Conservation (phyloP, 306 rosid genomes). For the Comarum palustre region DNA sequence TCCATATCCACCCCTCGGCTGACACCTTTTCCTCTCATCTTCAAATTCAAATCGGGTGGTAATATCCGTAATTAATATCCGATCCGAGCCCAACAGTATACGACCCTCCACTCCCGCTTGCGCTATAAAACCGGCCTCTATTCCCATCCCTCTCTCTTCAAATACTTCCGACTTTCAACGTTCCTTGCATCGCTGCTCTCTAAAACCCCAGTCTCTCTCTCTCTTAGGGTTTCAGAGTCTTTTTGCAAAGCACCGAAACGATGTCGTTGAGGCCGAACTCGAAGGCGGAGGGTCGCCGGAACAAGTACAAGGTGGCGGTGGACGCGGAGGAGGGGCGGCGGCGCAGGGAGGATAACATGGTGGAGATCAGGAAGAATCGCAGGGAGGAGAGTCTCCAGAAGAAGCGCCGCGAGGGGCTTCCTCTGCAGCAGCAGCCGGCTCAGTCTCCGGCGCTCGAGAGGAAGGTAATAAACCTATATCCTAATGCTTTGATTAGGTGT, state of each 20-base stretch:
- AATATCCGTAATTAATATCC: conserved; percentile 31
- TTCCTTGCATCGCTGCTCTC: neutral
- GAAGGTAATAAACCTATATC: conserved; percentile 35
- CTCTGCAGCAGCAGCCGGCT: conserved; percentile 47
- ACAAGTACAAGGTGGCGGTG: conserved; percentile 94
- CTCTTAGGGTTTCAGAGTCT: conserved; percentile 21
- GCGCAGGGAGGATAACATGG: conserved; percentile 92
- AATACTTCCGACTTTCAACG: conserved; percentile 2
- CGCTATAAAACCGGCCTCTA: conserved; percentile 29
- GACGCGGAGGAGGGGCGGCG: conserved; percentile 99
- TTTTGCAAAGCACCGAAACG: conserved; percentile 7
- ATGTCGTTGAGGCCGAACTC: conserved; percentile 95
- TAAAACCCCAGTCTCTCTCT: conserved; percentile 25
- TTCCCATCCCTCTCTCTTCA: conserved; percentile 13
- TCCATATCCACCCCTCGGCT: neutral
- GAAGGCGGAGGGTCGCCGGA: conserved; percentile 88
- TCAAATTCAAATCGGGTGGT: conserved; percentile 58
- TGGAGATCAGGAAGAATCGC: conserved; percentile 95
- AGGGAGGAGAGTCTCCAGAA: conserved; percentile 90
- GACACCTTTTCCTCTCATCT: conserved; percentile 41
- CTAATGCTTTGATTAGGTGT: neutral
- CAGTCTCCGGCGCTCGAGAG: conserved; percentile 38
- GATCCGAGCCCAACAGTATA: conserved; percentile 47
- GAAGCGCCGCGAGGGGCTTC: conserved; percentile 96
- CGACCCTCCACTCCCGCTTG: neutral